Conservation (phyloP, 495 filamentous ascomycete genomes). For the Venustampulla echinocandica region DNA sequence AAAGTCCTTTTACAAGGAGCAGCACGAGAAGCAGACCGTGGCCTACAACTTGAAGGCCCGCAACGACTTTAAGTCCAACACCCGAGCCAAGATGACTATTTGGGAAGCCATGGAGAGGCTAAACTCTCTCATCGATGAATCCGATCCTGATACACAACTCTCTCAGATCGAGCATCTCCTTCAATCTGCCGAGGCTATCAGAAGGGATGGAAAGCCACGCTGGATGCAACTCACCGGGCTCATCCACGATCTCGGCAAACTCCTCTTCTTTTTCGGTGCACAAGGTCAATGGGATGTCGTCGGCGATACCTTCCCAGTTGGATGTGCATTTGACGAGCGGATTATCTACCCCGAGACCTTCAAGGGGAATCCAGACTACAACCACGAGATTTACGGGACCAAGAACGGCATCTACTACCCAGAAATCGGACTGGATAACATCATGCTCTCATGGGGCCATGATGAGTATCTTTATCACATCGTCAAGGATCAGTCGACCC, state of each 20-base stretch:
- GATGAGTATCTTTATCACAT: slow-evolving; percentile 89
- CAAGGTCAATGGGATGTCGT: slow-evolving; percentile 89
- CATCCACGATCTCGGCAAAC: slow-evolving; percentile 86
- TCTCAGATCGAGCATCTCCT: slow-evolving; percentile 82
- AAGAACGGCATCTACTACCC: slow-evolving; percentile 69
- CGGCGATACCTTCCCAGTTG: slow-evolving; percentile 88
- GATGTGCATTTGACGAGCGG: slow-evolving; percentile 64
- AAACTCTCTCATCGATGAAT: slow-evolving; percentile 81
- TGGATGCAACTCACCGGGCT: slow-evolving; percentile 89
- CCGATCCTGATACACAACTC: slow-evolving; percentile 78
- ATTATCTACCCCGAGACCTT: slow-evolving; percentile 79
- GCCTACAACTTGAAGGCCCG: slow-evolving; percentile 75
- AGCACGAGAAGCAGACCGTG: slow-evolving; percentile 77
- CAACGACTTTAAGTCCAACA: slow-evolving; percentile 56
- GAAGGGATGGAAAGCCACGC: slow-evolving; percentile 77
- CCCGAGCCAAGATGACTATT: slow-evolving; percentile 65
- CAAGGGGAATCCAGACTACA: slow-evolving; percentile 53
- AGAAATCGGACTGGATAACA: slow-evolving; percentile 68
- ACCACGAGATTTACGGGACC: slow-evolving; percentile 57
- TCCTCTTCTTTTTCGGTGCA: slow-evolving; percentile 75
- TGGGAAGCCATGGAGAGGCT: slow-evolving; percentile 89
- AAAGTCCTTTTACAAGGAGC: slow-evolving; percentile 74
- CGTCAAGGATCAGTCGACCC: slow-evolving; percentile 63
- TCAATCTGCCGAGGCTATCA: slow-evolving; percentile 79
- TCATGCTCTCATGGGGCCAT: slow-evolving; percentile 88